Evolutionary conservation across 495 filamentous ascomycete species (phyloP).

Genomic region (Aspergillus incahuasiensis): DNA sequence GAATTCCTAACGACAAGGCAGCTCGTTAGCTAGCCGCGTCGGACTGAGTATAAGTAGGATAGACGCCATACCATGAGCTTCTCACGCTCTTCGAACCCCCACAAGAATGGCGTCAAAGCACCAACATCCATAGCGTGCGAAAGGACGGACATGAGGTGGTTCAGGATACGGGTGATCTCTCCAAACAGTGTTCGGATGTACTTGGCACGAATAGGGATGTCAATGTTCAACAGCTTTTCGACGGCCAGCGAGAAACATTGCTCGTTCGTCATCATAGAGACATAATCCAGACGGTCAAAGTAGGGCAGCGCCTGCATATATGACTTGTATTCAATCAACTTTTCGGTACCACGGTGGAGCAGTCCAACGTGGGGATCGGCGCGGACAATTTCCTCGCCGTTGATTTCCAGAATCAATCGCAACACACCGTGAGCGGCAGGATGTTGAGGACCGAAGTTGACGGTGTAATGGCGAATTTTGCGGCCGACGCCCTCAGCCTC

Average conservation of each 20-base stretch:
- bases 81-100: slow-evolving; percentile 99
- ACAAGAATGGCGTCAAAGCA: slow-evolving; percentile 95
- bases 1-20: slow-evolving; percentile 68
- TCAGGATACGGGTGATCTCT: slow-evolving; percentile 91
- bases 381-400: slow-evolving; percentile 95
- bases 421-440: slow-evolving; percentile 98
- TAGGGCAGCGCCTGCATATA: slow-evolving; percentile 98
- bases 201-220: slow-evolving; percentile 93
- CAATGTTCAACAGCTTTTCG: slow-evolving; percentile 96
- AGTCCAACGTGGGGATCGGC: slow-evolving; percentile 96
- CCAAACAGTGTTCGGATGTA: slow-evolving; percentile 96
- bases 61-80: slow-evolving; percentile 84
- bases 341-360: slow-evolving; percentile 96
- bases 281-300: slow-evolving; percentile 98
- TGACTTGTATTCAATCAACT: slow-evolving; percentile 99
- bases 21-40: neutral
- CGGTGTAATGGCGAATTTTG: slow-evolving; percentile 97
- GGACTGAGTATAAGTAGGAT: neutral
- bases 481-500: slow-evolving; percentile 56
- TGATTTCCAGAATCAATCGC: slow-evolving; percentile 94
- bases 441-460: slow-evolving; percentile 99
- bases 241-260: slow-evolving; percentile 94
- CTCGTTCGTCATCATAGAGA: slow-evolving; percentile 99
- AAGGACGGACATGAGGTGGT: slow-evolving; percentile 97
- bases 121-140: slow-evolving; percentile 99